Evolutionary conservation across 495 filamentous ascomycete genomes (phyloP).

Genomic region (Ascobolus immersus): DNA sequence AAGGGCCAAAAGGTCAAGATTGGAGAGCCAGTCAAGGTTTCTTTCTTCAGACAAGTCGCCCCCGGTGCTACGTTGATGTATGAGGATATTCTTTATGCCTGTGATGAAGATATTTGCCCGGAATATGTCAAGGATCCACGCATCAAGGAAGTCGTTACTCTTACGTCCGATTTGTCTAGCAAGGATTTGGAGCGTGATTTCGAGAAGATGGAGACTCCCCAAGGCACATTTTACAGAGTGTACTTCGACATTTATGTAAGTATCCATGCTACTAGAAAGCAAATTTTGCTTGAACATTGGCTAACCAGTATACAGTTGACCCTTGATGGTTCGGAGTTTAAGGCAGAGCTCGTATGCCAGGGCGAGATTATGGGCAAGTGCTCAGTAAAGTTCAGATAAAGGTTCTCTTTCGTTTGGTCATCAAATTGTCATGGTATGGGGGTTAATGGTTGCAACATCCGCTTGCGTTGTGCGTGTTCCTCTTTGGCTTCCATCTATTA

Average conservation of each 20-base stretch:
- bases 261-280: neutral
- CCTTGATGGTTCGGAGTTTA: constrained; percentile 90
- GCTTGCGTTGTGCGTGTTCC: too few relatives aligned
- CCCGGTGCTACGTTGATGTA: constrained; percentile 97
- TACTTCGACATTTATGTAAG: constrained; percentile 33
- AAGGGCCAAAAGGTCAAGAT: constrained; percentile 98
- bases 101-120: constrained; percentile 91
- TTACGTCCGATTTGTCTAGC: constrained; percentile 84
- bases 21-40: constrained; percentile 94
- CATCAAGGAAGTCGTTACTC: constrained; percentile 96
- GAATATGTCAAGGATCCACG: constrained; percentile 98
- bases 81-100: constrained; percentile 94
- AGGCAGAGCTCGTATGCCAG: constrained; percentile 90
- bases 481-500: too few relatives aligned
- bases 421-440: too few relatives aligned
- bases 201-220: constrained; percentile 96
- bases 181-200: constrained; percentile 99
- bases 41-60: constrained; percentile 93
- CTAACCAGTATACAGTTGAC: constrained; percentile 40
- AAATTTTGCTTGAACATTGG: constrained; percentile 35
- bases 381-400: constrained; percentile 76
- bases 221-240: constrained; percentile 90
- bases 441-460: too few relatives aligned
- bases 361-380: constrained; percentile 97
- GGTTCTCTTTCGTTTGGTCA: too few relatives aligned